A percentile compares a stretch with the other conserved stretches of the same genome.
Evolutionary conservation across 371 early-diverging fungal genomes (phyloP).

Genomic region (Mortierella sp.): DNA sequence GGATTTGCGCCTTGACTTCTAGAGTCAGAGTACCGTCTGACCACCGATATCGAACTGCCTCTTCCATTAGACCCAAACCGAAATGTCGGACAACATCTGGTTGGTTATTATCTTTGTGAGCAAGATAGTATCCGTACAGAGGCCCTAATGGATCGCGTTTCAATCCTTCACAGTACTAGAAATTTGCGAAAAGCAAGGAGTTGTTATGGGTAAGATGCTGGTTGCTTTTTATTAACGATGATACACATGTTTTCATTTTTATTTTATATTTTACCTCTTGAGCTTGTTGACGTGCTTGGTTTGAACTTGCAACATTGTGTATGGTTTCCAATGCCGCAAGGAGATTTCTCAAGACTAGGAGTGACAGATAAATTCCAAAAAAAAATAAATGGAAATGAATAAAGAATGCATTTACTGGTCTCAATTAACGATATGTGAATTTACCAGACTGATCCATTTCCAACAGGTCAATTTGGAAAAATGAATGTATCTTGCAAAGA

Average conservation of each 20-base stretch:
- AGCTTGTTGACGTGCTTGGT: slow-evolving; percentile 57
- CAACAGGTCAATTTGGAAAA: neutral
- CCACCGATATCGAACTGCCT: slow-evolving; percentile 63
- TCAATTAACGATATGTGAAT: neutral
- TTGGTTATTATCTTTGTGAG: slow-evolving; percentile 57
- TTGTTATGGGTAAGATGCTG: neutral
- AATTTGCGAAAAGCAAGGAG: neutral
- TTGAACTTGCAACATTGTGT: slow-evolving; percentile 57
- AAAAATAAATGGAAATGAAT: neutral
- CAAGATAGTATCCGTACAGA: slow-evolving; percentile 60
- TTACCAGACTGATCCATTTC: slow-evolving; percentile 26
- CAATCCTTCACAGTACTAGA: slow-evolving; percentile 59
- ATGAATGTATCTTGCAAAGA: neutral
- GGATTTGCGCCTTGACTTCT: slow-evolving; percentile 44
- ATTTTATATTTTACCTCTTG: slow-evolving; percentile 46
- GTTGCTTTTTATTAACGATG: neutral
- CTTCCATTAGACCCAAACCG: slow-evolving; percentile 65
- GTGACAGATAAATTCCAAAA: neutral
- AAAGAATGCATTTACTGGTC: neutral
- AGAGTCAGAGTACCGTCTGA: slow-evolving; percentile 44
- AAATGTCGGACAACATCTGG: slow-evolving; percentile 61
- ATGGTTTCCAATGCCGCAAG: slow-evolving; percentile 60
- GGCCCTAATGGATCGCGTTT: slow-evolving; percentile 57
- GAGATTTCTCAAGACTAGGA: slow-evolving; percentile 41
- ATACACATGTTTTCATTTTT: neutral